Conservation (phyloP, 2,329 filamentous ascomycete genomes). For the Penicillium vulpinum region DNA sequence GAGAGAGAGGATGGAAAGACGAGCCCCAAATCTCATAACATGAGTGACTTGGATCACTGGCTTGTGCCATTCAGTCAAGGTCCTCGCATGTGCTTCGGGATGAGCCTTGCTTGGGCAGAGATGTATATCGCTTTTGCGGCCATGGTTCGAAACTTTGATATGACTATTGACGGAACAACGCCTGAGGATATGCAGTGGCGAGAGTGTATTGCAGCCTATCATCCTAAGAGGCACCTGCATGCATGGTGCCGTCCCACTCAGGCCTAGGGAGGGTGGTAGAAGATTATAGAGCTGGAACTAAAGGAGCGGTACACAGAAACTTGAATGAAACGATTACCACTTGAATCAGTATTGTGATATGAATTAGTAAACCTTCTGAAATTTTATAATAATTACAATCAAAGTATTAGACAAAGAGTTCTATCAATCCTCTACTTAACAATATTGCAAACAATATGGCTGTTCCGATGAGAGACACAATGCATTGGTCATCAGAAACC, state of each 20-base stretch:
- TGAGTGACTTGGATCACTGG: not conserved
- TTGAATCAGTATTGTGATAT: no score
- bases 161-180: not conserved
- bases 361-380: no score
- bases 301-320: no score
- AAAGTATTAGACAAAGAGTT: no score
- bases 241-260: not conserved
- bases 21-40: not conserved
- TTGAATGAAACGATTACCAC: no score
- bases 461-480: no score
- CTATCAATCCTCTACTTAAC: no score
- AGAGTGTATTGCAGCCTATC: not conserved
- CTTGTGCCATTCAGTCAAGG: not conserved
- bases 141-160: not conserved
- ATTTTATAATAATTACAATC: no score
- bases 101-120: not conserved
- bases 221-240: not conserved
- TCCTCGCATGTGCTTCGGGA: not conserved
- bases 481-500: no score
- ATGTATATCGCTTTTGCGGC: not conserved
- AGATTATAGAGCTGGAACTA: no score
- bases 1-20: not conserved
- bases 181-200: not conserved
- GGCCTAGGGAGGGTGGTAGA: no score
- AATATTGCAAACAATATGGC: no score